These are phyloP conservation scores for Medicago ruthenica DNA, from an alignment of 306 rosid species.

Conservation along the genomic window DNA sequence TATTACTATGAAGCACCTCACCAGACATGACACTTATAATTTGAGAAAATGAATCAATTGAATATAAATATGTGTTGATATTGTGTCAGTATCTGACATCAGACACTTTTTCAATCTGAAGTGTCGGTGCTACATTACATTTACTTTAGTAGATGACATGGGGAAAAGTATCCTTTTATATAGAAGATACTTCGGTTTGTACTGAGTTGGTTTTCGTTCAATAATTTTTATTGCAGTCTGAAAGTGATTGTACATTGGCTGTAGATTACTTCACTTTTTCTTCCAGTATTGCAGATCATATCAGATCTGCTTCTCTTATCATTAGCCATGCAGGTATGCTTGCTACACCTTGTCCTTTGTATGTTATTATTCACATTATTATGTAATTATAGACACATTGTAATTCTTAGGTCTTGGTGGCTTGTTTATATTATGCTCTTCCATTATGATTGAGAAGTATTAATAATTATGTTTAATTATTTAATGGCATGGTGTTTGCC, in stretches of 20 bases:
- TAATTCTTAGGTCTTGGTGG: slow-evolving; percentile 29
- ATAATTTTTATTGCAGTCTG: slow-evolving; percentile 51
- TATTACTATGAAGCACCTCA: background rate
- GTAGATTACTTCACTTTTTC: slow-evolving; percentile 85
- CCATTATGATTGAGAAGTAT: background rate
- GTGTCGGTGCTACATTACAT: too few species aligned
- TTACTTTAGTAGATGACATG: background rate
- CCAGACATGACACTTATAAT: too few species aligned
- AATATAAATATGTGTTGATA: background rate
- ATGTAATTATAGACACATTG: background rate
- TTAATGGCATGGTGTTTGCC: slow-evolving; percentile 17
- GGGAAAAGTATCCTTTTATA: background rate
- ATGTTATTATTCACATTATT: background rate
- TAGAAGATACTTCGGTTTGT: slow-evolving; percentile 9
- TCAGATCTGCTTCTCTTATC: slow-evolving; percentile 82
- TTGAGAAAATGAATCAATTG: too few species aligned
- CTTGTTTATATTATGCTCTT: slow-evolving; percentile 24
- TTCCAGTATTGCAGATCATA: slow-evolving; percentile 83
- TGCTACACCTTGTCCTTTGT: slow-evolving; percentile 9
- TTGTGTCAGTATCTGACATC: too few species aligned
- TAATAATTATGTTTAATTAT: slow-evolving; percentile 1
- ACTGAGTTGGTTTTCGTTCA: slow-evolving; percentile 8
- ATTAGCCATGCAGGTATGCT: slow-evolving; percentile 80
- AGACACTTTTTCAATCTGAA: too few species aligned
- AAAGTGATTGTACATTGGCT: slow-evolving; percentile 59